These are phyloP conservation scores for Dothidotthia symphoricarpi DNA, from an alignment of 2,329 filamentous ascomycete genomes.

Conservation along the genomic window DNA sequence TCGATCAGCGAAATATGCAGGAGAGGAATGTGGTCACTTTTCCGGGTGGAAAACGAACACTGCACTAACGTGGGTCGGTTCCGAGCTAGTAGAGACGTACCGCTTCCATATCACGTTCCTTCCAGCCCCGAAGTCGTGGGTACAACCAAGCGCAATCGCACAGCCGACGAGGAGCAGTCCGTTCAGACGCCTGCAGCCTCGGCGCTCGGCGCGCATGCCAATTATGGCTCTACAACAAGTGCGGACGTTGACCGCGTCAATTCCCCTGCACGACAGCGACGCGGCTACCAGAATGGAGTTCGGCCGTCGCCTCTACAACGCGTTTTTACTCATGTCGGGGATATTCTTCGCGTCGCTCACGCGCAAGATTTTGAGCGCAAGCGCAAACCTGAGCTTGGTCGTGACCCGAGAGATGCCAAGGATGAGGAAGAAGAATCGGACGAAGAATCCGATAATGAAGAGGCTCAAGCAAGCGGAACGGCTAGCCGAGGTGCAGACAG, in stretches of 20 bases:
- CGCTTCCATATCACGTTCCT: conserved; percentile 70
- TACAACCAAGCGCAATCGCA: conserved; percentile 6
- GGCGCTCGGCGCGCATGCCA: too few species aligned
- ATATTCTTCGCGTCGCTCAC: conserved; percentile 79
- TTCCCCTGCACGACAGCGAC: conserved; percentile 19
- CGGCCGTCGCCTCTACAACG: conserved; percentile 38
- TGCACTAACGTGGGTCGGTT: conserved; percentile 79
- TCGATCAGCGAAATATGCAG: conserved; percentile 77
- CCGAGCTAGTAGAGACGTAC: conserved; percentile 84
- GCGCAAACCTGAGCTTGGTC: conserved; percentile 52
- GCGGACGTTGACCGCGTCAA: conserved; percentile 17
- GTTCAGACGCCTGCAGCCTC: conserved; percentile 1
- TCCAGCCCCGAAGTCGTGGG: conserved; percentile 12
- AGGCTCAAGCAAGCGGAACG: conserved; percentile 20
- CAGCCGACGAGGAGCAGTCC: conserved; percentile 35
- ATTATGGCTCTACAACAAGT: conserved; percentile 7
- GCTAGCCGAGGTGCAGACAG: not conserved
- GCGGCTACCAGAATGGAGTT: conserved; percentile 16
- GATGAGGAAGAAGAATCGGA: conserved; percentile 30
- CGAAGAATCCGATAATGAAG: conserved; percentile 20
- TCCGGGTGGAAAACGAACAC: conserved; percentile 97
- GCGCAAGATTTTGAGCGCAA: conserved; percentile 89
- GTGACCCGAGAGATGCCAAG: conserved; percentile 29
- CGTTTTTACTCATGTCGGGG: conserved; percentile 56
- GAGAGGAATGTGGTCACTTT: conserved; percentile 84